These are phyloP conservation scores for Scleroderma citrinum DNA, from an alignment of 768 basidiomycete genomes.

Conservation along the genomic window DNA sequence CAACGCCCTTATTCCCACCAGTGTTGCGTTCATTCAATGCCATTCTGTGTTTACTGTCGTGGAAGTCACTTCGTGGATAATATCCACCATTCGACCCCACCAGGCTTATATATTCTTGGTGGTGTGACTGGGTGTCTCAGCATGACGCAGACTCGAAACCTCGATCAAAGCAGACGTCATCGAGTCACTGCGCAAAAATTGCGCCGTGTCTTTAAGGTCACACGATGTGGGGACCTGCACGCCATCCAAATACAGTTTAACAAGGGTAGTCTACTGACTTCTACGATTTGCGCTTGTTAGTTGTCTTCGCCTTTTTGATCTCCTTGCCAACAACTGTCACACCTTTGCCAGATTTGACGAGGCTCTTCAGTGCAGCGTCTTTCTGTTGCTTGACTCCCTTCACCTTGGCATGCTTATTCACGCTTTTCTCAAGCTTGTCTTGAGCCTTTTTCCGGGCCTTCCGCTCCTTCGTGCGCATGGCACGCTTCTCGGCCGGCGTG, in stretches of 20 bases:
- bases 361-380: conserved; percentile 70
- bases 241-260: not conserved
- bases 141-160: conserved; percentile 1
- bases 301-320: conserved; percentile 33
- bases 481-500: conserved; percentile 77
- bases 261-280: too few relatives aligned
- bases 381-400: conserved; percentile 73
- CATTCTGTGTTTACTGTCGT: too few relatives aligned
- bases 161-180: not conserved
- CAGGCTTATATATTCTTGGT: too few relatives aligned
- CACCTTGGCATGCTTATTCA: conserved; percentile 56
- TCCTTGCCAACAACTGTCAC: conserved; percentile 84
- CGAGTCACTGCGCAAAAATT: not conserved
- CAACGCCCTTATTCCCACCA: too few relatives aligned
- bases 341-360: conserved; percentile 81
- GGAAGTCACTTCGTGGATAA: too few relatives aligned
- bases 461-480: conserved; percentile 59
- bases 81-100: too few relatives aligned
- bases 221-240: not conserved
- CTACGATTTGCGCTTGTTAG: conserved; percentile 14
- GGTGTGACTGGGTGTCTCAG: too few relatives aligned
- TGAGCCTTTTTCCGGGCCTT: conserved; percentile 68
- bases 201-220: not conserved
- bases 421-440: conserved; percentile 55
- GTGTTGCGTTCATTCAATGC: too few relatives aligned